Conservation (phyloP, 169 alveolate species). For the Eimeria praecox region DNA sequence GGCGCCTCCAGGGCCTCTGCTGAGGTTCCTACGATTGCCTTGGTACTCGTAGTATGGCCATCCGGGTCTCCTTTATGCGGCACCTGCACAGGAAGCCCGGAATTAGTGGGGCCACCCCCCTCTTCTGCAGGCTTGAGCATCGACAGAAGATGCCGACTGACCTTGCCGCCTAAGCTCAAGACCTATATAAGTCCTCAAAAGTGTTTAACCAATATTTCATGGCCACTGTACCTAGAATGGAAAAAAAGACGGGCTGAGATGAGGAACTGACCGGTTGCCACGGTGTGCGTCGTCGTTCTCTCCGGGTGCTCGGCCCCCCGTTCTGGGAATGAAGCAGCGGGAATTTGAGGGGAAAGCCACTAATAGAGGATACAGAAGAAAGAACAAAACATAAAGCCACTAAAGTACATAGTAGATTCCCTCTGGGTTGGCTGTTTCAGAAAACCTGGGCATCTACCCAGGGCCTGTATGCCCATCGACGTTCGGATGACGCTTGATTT, state of each 20-base stretch:
- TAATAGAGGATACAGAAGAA: not conserved
- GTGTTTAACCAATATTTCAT: not conserved
- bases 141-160: not conserved
- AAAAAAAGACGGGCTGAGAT: no score
- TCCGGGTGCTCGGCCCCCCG: not conserved
- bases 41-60: not conserved
- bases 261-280: not conserved
- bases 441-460: not conserved
- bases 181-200: not conserved
- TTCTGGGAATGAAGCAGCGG: not conserved
- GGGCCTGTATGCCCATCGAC: not conserved
- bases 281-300: not conserved
- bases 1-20: not conserved
- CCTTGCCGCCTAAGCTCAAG: not conserved
- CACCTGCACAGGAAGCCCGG: not conserved
- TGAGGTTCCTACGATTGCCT: not conserved
- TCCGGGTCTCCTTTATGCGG: not conserved
- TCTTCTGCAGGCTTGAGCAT: conserved; percentile 1
- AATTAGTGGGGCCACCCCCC: not conserved
- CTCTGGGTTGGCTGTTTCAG: not conserved
- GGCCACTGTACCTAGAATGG: not conserved
- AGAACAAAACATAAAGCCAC: not conserved
- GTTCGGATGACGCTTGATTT: no score
- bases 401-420: not conserved
- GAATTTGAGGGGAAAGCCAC: not conserved